A percentile compares a stretch with the other conserved stretches of the same genome.
Conservation (phyloP, 306 rosid genomes). For the Cicer bijugum region DNA sequence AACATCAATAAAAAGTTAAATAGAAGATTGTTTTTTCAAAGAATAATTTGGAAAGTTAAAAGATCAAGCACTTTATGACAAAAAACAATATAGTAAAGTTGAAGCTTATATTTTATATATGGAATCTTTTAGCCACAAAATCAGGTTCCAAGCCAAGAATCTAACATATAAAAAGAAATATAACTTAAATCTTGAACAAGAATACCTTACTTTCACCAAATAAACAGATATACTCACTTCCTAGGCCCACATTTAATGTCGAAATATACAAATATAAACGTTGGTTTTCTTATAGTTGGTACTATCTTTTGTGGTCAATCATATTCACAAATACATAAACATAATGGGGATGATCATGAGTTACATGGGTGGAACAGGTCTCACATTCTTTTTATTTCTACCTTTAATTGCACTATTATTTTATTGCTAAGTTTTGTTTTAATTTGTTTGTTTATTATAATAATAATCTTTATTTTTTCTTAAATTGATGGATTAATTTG, state of each 20-base stretch:
- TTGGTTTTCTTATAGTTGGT: slow-evolving; percentile 10
- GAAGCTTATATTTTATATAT: background rate
- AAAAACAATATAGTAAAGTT: too few species aligned
- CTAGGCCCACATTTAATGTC: slow-evolving; percentile 20
- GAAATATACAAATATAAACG: slow-evolving; percentile 11
- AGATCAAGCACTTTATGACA: too few species aligned
- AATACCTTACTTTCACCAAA: slow-evolving; percentile 60
- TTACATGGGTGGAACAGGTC: slow-evolving; percentile 56
- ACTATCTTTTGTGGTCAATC: slow-evolving; percentile 14
- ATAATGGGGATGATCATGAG: slow-evolving; percentile 64
- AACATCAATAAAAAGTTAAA: too few species aligned
- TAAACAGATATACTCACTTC: slow-evolving; percentile 41
- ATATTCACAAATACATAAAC: slow-evolving; percentile 33
- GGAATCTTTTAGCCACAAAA: slow-evolving; percentile 34
- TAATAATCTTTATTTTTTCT: background rate
- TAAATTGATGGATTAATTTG: background rate
- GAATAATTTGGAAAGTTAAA: too few species aligned
- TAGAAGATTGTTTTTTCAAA: too few species aligned
- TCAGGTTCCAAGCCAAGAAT: slow-evolving; percentile 55
- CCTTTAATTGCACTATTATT: background rate
- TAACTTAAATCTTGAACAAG: background rate
- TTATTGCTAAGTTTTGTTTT: background rate
- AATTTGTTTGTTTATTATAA: background rate
- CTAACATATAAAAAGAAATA: slow-evolving; percentile 22
- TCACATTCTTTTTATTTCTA: slow-evolving; percentile 18